Percentiles rank a stretch among this genome's conserved stretches.
Conservation (phyloP, 805 yeast genomes). For the Yarrowia divulgata region DNA sequence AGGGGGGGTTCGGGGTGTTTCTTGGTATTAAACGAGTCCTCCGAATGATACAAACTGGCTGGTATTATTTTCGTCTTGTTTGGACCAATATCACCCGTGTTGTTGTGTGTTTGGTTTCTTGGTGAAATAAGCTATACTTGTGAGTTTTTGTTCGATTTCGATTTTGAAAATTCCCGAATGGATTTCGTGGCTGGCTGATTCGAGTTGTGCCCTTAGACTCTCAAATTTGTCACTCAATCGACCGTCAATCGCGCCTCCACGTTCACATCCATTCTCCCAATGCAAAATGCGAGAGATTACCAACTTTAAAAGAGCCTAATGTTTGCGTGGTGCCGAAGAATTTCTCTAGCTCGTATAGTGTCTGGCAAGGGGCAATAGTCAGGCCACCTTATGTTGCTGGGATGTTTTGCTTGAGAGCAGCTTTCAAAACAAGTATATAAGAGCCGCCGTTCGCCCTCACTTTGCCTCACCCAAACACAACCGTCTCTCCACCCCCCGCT, state of each 20-base stretch:
- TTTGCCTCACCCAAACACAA: neutral
- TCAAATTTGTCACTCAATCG: neutral
- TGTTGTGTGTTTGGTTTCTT: neutral
- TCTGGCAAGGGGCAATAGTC: neutral
- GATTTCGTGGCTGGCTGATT: neutral
- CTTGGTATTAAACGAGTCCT: neutral
- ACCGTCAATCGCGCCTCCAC: no score
- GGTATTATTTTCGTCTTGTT: neutral
- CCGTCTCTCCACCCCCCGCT: neutral
- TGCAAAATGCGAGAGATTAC: conserved; percentile 20
- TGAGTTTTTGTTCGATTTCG: neutral
- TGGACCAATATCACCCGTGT: neutral
- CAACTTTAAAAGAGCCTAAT: conserved; percentile 11
- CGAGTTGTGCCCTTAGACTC: neutral
- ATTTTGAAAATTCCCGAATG: neutral
- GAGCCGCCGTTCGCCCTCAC: neutral
- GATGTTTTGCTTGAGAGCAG: neutral
- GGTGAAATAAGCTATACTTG: neutral
- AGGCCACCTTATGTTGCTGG: neutral
- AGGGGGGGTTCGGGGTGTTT: neutral
- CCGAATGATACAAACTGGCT: neutral
- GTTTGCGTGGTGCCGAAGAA: conserved; percentile 9
- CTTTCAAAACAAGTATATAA: neutral
- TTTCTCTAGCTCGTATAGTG: neutral
- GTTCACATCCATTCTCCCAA: neutral